phyloP scores from a whole-genome alignment of 208 protist genomes.

The Leishmania tarentolae region DNA sequence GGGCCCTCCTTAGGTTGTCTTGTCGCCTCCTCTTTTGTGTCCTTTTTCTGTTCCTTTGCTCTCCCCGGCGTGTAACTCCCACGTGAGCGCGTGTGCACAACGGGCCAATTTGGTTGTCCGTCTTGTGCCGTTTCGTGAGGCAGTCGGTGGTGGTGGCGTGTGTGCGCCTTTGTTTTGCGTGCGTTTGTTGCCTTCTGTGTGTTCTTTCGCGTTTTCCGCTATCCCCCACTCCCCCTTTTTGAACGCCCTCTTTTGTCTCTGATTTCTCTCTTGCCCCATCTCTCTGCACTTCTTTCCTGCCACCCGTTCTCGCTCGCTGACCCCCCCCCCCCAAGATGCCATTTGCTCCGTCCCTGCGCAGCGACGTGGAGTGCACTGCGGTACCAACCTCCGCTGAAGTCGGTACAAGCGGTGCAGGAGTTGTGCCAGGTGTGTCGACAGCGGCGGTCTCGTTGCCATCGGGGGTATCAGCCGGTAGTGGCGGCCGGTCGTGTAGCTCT shows the following conservation, averaged over 20 bases:
- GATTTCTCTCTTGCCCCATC: background rate
- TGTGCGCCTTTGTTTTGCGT: background rate
- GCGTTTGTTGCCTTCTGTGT: background rate
- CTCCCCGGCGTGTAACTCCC: background rate
- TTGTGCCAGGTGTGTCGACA: constrained; percentile 8
- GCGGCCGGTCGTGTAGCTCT: constrained; percentile 11
- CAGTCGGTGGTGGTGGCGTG: background rate
- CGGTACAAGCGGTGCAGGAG: constrained; percentile 6
- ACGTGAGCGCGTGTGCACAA: background rate
- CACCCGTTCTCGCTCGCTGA: background rate
- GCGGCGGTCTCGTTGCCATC: constrained; percentile 1
- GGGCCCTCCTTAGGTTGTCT: too few species aligned
- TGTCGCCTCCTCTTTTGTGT: background rate
- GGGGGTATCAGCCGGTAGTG: background rate
- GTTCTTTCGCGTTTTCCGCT: background rate
- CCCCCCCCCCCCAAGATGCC: constrained; percentile 17
- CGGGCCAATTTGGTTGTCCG: background rate
- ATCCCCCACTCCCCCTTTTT: background rate
- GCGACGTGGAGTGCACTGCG: constrained; percentile 28
- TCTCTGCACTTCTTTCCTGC: background rate
- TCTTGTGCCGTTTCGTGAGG: background rate
- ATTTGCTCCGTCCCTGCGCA: constrained; percentile 18
- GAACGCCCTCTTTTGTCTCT: background rate
- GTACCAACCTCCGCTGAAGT: constrained; percentile 18
- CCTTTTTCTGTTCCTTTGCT: background rate